These are phyloP conservation scores for Sporodiniella umbellata DNA, from an alignment of 371 early-diverging fungal genomes.

Conservation along the genomic window DNA sequence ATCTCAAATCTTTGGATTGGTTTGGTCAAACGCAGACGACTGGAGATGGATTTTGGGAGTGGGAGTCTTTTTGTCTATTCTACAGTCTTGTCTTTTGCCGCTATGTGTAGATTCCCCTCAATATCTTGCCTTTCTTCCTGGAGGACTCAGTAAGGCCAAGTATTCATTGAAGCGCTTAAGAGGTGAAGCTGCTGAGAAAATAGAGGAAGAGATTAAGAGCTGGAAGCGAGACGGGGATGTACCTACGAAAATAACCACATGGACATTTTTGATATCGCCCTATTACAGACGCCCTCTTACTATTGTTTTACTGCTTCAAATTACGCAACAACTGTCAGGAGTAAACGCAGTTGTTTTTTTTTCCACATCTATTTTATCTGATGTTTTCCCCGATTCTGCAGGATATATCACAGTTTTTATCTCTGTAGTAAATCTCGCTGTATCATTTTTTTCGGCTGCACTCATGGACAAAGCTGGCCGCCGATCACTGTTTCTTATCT, in stretches of 20 bases:
- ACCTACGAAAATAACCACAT: constrained; percentile 23
- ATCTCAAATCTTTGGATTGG: constrained; percentile 62
- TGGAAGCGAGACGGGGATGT: constrained; percentile 53
- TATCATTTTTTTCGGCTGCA: constrained; percentile 66
- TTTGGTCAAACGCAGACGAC: constrained; percentile 50
- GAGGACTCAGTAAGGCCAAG: constrained; percentile 55
- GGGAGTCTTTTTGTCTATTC: constrained; percentile 54
- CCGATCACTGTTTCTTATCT: constrained; percentile 70
- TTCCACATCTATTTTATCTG: constrained; percentile 74
- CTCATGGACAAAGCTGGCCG: constrained; percentile 86
- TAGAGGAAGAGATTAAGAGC: constrained; percentile 61
- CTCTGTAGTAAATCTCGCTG: constrained; percentile 72
- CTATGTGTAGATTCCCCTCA: constrained; percentile 82
- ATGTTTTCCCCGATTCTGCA: constrained; percentile 60
- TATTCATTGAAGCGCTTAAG: constrained; percentile 55
- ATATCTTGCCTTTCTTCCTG: constrained; percentile 54
- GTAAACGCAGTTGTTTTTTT: constrained; percentile 93
- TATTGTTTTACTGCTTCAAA: constrained; percentile 73
- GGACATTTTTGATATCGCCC: constrained; percentile 36
- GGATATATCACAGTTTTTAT: constrained; percentile 70
- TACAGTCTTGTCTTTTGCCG: constrained; percentile 63
- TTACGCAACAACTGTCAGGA: constrained; percentile 86
- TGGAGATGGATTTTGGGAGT: constrained; percentile 68
- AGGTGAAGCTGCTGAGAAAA: constrained; percentile 42
- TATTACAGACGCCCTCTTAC: constrained; percentile 60